phyloP scores from a whole-genome alignment of 208 protist species.

The Acanthamoeba triangularis region DNA sequence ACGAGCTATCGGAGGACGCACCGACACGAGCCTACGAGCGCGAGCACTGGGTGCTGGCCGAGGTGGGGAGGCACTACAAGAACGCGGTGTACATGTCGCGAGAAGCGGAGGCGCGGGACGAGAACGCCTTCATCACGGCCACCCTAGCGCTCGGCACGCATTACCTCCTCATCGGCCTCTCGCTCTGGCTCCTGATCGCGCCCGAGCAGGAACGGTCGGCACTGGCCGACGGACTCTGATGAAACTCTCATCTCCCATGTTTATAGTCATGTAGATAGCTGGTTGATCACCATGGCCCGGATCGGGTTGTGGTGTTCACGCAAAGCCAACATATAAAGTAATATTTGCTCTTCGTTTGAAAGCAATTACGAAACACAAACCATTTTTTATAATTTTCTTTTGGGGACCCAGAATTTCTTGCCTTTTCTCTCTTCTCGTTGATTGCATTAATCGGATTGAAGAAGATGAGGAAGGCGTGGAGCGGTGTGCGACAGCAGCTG shows the following conservation, averaged over 20 bases:
- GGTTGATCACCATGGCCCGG: neutral
- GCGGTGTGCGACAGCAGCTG: neutral
- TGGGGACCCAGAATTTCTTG: neutral
- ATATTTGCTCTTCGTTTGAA: no score
- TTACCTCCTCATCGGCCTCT: slow-evolving; percentile 2
- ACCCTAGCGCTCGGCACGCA: neutral
- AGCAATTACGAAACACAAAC: neutral
- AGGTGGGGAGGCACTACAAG: neutral
- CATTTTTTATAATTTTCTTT: neutral
- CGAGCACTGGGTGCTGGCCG: neutral
- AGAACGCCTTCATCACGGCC: neutral
- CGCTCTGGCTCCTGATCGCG: neutral
- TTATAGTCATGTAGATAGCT: neutral
- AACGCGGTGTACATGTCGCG: neutral
- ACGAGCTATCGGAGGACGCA: neutral
- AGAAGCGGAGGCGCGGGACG: neutral
- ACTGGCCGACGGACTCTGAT: neutral
- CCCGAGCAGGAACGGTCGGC: neutral
- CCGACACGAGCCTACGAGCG: neutral
- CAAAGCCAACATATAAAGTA: no score
- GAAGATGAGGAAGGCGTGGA: slow-evolving; percentile 28
- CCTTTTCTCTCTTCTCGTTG: neutral
- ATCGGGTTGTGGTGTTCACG: neutral
- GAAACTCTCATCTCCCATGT: neutral
- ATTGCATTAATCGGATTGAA: neutral